Evolutionary conservation across 2,329 filamentous ascomycete species (phyloP).

Genomic region (Neobulgaria alba): DNA sequence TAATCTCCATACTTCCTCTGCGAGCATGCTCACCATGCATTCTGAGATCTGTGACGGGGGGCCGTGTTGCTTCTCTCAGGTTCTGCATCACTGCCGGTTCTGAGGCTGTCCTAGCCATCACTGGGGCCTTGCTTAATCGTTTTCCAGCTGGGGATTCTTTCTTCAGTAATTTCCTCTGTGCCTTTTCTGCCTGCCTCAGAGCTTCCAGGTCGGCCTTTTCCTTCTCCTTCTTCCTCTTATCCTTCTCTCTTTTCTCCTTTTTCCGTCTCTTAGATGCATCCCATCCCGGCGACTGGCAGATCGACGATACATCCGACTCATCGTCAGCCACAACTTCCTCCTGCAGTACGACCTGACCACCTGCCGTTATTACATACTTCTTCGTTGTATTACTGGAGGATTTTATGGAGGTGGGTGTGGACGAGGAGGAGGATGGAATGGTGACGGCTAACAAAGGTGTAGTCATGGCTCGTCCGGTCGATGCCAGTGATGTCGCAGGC

Average conservation of each 20-base stretch:
- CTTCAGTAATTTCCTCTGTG: constrained; percentile 14
- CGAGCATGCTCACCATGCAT: constrained; percentile 2
- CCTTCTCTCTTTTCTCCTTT: constrained; percentile 34
- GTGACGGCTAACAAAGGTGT: constrained; percentile 14
- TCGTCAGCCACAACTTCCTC: constrained; percentile 9
- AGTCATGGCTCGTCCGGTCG: constrained; percentile 18
- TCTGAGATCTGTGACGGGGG: constrained; percentile 44
- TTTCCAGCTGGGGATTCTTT: constrained; percentile 6
- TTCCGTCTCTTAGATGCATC: constrained; percentile 41
- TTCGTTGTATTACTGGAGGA: constrained; percentile 8
- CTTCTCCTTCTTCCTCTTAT: constrained; percentile 34
- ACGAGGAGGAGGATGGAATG: too few species aligned
- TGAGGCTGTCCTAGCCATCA: constrained; percentile 13
- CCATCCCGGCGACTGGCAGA: constrained; percentile 56
- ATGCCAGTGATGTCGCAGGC: constrained; percentile 7
- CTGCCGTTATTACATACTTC: constrained; percentile 14
- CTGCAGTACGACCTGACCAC: constrained; percentile 13
- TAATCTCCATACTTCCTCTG: constrained; percentile 19
- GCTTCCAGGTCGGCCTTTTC: constrained; percentile 32
- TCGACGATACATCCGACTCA: constrained; percentile 28
- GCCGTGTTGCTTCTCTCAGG: constrained; percentile 15
- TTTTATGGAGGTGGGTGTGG: too few species aligned
- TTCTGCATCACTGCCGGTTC: not conserved
- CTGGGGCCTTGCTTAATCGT: constrained; percentile 24
- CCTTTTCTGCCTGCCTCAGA: constrained; percentile 33